Percentiles rank a stretch among this genome's conserved stretches.
Conservation (phyloP, 176 grass and related monocot genomes). For the Hordeum vulgare region DNA sequence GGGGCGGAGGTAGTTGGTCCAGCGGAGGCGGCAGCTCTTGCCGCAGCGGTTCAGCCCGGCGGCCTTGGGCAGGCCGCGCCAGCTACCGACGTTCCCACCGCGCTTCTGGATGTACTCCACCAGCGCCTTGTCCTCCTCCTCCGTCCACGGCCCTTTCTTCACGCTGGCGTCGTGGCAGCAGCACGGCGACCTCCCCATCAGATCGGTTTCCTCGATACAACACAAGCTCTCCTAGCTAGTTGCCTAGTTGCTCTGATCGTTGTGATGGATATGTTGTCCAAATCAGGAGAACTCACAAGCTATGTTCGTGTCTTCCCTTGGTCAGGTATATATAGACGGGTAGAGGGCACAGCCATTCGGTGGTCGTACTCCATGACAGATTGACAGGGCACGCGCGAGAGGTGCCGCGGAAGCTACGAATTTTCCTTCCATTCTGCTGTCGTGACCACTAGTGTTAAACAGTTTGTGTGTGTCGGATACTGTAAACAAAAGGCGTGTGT, state of each 20-base stretch:
- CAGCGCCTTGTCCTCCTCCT: slow-evolving; percentile 59
- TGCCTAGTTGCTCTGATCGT: not conserved
- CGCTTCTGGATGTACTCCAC: slow-evolving; percentile 42
- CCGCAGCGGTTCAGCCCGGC: slow-evolving; percentile 72
- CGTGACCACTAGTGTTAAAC: not conserved
- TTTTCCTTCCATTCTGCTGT: not conserved
- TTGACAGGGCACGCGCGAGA: not conserved
- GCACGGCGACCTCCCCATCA: slow-evolving; percentile 61
- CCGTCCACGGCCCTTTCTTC: slow-evolving; percentile 67
- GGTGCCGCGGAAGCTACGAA: not conserved
- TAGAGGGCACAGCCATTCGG: not conserved
- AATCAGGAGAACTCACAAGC: too few relatives aligned
- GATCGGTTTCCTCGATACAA: not conserved
- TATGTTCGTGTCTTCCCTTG: too few relatives aligned
- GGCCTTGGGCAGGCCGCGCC: slow-evolving; percentile 52
- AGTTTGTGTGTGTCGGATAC: not conserved
- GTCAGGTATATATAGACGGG: slow-evolving; percentile 6
- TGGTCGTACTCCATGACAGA: not conserved
- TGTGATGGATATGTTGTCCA: not conserved
- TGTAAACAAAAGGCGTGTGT: not conserved
- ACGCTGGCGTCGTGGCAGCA: slow-evolving; percentile 42
- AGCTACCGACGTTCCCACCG: slow-evolving; percentile 44
- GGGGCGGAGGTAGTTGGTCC: slow-evolving; percentile 89
- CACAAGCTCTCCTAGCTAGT: not conserved
- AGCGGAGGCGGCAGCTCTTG: slow-evolving; percentile 92